Percentiles rank a stretch among this genome's conserved stretches.
phyloP scores from a whole-genome alignment of 768 basidiomycete genomes.

The Phanerodontia chrysosporium region DNA sequence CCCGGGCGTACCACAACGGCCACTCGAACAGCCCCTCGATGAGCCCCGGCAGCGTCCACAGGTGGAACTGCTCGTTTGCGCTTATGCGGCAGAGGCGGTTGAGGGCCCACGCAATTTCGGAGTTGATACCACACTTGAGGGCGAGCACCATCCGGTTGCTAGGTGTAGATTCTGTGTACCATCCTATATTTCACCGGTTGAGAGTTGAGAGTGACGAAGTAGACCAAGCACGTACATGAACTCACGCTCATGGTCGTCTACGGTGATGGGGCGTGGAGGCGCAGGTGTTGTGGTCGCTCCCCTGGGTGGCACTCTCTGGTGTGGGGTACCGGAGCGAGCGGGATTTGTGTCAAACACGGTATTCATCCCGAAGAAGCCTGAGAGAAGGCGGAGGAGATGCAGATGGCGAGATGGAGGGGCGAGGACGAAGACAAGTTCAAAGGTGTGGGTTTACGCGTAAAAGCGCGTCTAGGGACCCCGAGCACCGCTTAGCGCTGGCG shows the following conservation, averaged over 20 bases:
- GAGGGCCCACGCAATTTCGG: slow-evolving; percentile 87
- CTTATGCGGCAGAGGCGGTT: slow-evolving; percentile 81
- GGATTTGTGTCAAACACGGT: slow-evolving; percentile 3
- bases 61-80: slow-evolving; percentile 70
- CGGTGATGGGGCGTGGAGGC: slow-evolving; percentile 28
- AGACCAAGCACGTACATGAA: background rate
- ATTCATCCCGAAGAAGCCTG: slow-evolving; percentile 1
- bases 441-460: background rate
- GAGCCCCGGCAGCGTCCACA: slow-evolving; percentile 71
- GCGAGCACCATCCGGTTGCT: slow-evolving; percentile 91
- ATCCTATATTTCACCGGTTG: slow-evolving; percentile 42
- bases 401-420: background rate
- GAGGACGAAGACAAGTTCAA: background rate
- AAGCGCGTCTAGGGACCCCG: slow-evolving; percentile 9
- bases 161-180: slow-evolving; percentile 78
- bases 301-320: slow-evolving; percentile 1
- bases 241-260: slow-evolving; percentile 77
- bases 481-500: background rate
- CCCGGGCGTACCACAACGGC: slow-evolving; percentile 78
- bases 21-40: slow-evolving; percentile 83
- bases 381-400: background rate
- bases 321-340: slow-evolving; percentile 9
- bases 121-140: slow-evolving; percentile 73
- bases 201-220: background rate
- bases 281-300: slow-evolving; percentile 14